Evolutionary conservation across 805 yeast species (phyloP).

Genomic region (Scheffersomyces spartinae): DNA sequence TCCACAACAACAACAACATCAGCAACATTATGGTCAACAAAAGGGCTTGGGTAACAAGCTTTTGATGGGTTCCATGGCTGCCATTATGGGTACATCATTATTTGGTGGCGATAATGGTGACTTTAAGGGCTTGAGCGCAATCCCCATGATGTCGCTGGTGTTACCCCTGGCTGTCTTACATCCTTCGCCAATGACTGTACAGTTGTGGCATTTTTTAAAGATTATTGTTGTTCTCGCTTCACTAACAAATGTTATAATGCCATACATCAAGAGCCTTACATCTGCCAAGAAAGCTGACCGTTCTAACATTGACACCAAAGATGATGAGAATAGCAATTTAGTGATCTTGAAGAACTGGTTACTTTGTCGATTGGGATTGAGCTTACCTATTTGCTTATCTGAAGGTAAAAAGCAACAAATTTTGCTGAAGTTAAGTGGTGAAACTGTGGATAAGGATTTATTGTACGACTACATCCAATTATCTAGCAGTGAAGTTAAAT

Average conservation of each 20-base stretch:
- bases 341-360: no score
- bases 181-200: slow-evolving; percentile 13
- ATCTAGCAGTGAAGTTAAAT: slow-evolving; percentile 15
- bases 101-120: slow-evolving; percentile 24
- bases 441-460: slow-evolving; percentile 5
- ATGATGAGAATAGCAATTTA: no score
- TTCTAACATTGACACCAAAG: slow-evolving; percentile 1
- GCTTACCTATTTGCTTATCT: slow-evolving; percentile 12
- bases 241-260: slow-evolving; percentile 7
- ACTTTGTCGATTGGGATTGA: no score
- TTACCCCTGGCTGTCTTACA: slow-evolving; percentile 9
- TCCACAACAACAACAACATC: no score
- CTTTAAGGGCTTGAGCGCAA: slow-evolving; percentile 32
- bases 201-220: slow-evolving; percentile 13
- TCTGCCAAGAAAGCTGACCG: background rate
- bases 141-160: slow-evolving; percentile 30
- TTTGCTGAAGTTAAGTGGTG: slow-evolving; percentile 9
- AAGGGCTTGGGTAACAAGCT: no score
- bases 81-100: slow-evolving; percentile 33
- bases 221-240: slow-evolving; percentile 12
- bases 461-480: slow-evolving; percentile 16
- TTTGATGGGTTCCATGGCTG: slow-evolving; percentile 39
- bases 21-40: no score
- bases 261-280: slow-evolving; percentile 5
- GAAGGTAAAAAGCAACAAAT: slow-evolving; percentile 8